Percentiles rank a stretch among this genome's conserved stretches.
Evolutionary conservation across 2,329 filamentous ascomycete genomes (phyloP).

Genomic region (Davidsoniella australis): DNA sequence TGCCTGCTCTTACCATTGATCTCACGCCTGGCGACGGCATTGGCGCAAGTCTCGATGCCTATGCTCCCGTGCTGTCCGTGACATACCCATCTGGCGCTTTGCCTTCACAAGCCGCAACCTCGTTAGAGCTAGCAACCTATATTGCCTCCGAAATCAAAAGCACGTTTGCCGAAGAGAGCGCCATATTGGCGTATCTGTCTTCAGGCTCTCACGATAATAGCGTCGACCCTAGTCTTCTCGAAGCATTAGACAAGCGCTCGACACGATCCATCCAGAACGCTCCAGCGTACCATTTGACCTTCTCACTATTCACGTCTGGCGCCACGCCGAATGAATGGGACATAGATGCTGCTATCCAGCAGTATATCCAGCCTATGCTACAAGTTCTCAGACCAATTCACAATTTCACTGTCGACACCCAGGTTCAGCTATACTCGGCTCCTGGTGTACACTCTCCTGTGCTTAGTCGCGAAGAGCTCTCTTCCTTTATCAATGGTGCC

Average conservation of each 20-base stretch:
- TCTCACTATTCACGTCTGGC: conserved; percentile 79
- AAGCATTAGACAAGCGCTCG: conserved; percentile 49
- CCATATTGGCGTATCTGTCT: conserved; percentile 59
- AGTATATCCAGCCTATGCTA: conserved; percentile 70
- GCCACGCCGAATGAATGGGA: conserved; percentile 76
- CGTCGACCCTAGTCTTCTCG: conserved; percentile 33
- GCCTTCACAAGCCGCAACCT: conserved; percentile 48
- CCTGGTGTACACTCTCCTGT: conserved; percentile 45
- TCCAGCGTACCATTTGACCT: conserved; percentile 85
- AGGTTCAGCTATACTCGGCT: conserved; percentile 84
- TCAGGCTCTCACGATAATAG: conserved; percentile 30
- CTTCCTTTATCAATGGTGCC: conserved; percentile 90
- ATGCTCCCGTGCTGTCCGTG: conserved; percentile 56
- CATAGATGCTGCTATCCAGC: conserved; percentile 61
- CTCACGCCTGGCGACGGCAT: conserved; percentile 47
- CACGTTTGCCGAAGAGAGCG: conserved; percentile 75
- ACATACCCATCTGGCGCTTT: conserved; percentile 56
- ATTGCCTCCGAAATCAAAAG: conserved; percentile 62
- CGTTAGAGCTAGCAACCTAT: conserved; percentile 53
- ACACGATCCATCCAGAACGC: conserved; percentile 82
- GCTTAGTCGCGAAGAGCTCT: conserved; percentile 70
- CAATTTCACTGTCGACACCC: conserved; percentile 90
- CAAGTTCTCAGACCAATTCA: conserved; percentile 66
- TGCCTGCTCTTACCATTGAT: conserved; percentile 50
- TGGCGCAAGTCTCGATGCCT: conserved; percentile 45